Evolutionary conservation across 371 early-diverging fungal genomes (phyloP), one percentile per base, ranked within the genome.

Genomic region (Apophysomyces sp.): DNA sequence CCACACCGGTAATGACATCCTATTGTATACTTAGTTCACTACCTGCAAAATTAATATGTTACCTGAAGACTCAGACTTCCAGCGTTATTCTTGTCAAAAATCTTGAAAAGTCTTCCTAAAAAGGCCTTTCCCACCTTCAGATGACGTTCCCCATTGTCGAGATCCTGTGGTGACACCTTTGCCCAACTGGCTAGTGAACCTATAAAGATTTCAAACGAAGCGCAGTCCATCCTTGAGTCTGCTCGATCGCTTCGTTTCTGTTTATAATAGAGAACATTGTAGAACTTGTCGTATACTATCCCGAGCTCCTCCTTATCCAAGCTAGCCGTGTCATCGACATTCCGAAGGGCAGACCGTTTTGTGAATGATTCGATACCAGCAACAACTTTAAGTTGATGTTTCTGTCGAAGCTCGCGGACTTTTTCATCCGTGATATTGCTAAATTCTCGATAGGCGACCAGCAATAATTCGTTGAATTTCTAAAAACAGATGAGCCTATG

Each of bases 331-430:
- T 89, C 84, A 24, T 84, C 77, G 31, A 98, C 68, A 65, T 92
- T 92, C 5, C 98, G 87, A 39, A 97, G 78, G 6, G 89, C 82
- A 3, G 91, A 89, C 58, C 95, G 92, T 62, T 96, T 97, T 1
- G 97, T 89, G 68, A 93, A 98, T 18, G 88, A 87, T 68, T 96
- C 95, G 56, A 98, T 89, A 26, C 93, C 91, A 56, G 97, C 97
- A 28, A 95, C 92, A 1, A 98, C 94, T 68, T 93, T 93, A 52
- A 97, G 86, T 71, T 96, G 95, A 62, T 91, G 89, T 16, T 88
- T 86, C 55, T 89, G 88, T 26, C 98, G 87, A 44, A 95, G 75
- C 40, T 95, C 95, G 0, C 80, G 79, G 12, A 98, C 83, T 67
- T 83, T 77, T 8, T 89, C 90, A 30, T 89, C 84, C 1, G 92